Conservation (phyloP, 306 rosid species). For the Echinosophora koreensis region DNA sequence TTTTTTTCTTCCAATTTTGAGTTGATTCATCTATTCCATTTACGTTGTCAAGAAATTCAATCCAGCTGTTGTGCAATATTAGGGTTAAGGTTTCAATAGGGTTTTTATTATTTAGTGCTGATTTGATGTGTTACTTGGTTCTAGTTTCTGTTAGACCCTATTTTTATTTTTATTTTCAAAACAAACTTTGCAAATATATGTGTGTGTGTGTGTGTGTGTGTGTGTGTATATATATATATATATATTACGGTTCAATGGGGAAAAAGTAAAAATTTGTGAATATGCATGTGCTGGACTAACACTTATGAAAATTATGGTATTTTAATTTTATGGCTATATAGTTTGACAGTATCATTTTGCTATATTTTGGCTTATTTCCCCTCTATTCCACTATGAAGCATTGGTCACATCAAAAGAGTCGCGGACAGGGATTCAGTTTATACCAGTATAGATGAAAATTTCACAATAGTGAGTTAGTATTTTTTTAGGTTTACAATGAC, state of each 20-base stretch:
- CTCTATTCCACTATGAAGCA: no score
- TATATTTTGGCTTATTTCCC: background rate
- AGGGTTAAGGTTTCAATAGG: background rate
- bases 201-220: no score
- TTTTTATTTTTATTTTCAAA: no score
- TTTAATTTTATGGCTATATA: background rate
- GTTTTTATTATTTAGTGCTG: background rate
- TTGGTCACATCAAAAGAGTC: no score
- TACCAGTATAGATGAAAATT: no score
- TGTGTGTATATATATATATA: no score
- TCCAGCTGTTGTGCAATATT: background rate
- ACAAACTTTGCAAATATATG: no score
- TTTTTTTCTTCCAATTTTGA: background rate
- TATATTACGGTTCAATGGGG: conserved; percentile 21
- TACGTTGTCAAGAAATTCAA: background rate
- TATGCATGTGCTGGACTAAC: background rate
- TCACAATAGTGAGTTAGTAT: no score
- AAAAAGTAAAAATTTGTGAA: background rate
- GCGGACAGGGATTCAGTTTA: no score
- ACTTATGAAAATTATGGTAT: background rate
- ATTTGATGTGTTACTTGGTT: background rate
- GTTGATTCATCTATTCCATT: background rate
- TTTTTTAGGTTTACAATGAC: no score
- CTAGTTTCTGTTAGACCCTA: conserved; percentile 31
- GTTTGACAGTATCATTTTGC: background rate